Conservation (phyloP, 495 filamentous ascomycete species). For the Chaetomidium leptoderma region DNA sequence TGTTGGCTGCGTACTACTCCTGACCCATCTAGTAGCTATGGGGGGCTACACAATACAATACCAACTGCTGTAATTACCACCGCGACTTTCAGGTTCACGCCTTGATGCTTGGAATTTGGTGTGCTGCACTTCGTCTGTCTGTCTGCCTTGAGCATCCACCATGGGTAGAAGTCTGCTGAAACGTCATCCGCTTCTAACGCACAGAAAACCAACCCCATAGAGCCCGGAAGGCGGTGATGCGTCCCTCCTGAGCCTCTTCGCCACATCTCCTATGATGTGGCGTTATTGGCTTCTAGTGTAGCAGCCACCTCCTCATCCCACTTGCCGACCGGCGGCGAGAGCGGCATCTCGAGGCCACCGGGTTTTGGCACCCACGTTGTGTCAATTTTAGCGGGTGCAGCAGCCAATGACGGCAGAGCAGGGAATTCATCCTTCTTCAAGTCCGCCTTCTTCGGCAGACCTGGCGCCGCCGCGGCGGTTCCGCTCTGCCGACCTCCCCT, state of each 20-base stretch:
- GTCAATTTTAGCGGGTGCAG: conserved; percentile 29
- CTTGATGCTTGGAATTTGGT: no score
- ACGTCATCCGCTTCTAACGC: no score
- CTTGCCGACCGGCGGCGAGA: conserved; percentile 36
- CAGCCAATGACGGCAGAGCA: conserved; percentile 31
- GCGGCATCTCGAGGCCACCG: conserved; percentile 8
- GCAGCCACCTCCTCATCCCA: conserved; percentile 50
- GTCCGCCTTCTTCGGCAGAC: conserved; percentile 12
- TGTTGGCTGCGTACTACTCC: no score
- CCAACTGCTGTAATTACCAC: no score
- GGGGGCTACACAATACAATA: no score
- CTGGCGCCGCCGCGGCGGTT: conserved; percentile 2
- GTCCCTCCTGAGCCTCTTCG: neutral
- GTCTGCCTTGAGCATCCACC: no score
- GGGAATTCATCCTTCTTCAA: conserved; percentile 40
- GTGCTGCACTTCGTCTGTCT: no score
- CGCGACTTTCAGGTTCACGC: no score
- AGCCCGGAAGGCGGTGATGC: no score
- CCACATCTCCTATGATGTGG: conserved; percentile 6
- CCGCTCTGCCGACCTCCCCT: neutral
- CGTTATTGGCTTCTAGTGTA: conserved; percentile 26
- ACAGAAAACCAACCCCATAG: no score
- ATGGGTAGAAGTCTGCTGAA: no score
- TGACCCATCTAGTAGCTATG: no score
- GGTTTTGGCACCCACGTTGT: conserved; percentile 15